Conservation (phyloP, 108 stramenopile species). For the Aurantiochytrium sp. region DNA sequence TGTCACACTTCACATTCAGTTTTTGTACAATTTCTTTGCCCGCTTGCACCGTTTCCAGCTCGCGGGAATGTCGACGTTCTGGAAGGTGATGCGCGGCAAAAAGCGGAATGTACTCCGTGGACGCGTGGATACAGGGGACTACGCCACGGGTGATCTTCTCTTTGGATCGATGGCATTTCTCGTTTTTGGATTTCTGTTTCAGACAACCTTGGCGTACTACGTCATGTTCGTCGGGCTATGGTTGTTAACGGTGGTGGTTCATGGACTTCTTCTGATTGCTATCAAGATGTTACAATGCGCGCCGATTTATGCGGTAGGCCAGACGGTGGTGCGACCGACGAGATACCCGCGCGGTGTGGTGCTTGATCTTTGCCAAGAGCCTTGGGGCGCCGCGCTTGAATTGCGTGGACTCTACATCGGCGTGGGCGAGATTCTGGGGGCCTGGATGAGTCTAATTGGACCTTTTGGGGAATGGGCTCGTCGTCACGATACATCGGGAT, state of each 20-base stretch:
- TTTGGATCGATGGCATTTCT: slow-evolving; percentile 6
- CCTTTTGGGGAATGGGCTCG: neutral
- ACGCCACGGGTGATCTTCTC: neutral
- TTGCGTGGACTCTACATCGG: neutral
- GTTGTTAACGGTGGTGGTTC: neutral
- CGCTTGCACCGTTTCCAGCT: neutral
- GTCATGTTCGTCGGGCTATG: neutral
- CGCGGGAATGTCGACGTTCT: neutral
- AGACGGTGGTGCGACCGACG: neutral
- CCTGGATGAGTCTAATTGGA: neutral
- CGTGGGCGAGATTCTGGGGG: neutral
- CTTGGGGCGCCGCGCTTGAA: neutral
- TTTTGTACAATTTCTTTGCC: slow-evolving; percentile 4
- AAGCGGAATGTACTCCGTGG: neutral
- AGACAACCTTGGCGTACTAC: neutral
- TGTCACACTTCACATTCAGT: neutral
- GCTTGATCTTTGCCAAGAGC: neutral
- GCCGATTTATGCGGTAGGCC: neutral
- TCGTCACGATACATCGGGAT: neutral
- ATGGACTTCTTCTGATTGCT: neutral
- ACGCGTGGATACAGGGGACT: neutral
- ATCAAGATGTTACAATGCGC: neutral
- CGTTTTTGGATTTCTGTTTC: neutral
- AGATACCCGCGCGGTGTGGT: neutral
- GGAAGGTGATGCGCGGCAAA: slow-evolving; percentile 6